Conservation (phyloP, 2,329 filamentous ascomycete species). For the Sphaerulina musiva region DNA sequence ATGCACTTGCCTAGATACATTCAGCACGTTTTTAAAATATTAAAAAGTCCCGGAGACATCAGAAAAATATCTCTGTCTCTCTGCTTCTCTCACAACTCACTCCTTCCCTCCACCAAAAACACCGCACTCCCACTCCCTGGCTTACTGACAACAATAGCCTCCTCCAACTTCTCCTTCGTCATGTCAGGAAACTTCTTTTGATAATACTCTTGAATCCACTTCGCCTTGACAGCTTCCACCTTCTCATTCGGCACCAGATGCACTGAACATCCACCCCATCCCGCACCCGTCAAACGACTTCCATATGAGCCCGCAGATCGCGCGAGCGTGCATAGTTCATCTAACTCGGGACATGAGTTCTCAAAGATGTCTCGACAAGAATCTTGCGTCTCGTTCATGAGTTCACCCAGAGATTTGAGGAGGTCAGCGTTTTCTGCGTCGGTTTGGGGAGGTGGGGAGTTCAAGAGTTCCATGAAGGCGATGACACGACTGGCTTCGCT, state of each 20-base stretch:
- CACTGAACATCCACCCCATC: constrained; percentile 94
- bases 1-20: too few relatives aligned
- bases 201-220: constrained; percentile 79
- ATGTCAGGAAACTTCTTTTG: constrained; percentile 61
- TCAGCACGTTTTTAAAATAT: too few relatives aligned
- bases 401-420: constrained; percentile 64
- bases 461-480: constrained; percentile 72
- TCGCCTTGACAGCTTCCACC: constrained; percentile 68
- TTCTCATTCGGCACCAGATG: constrained; percentile 82
- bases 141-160: constrained; percentile 81
- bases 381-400: constrained; percentile 84
- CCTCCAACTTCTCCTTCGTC: constrained; percentile 64
- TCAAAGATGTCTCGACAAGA: constrained; percentile 84
- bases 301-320: constrained; percentile 73
- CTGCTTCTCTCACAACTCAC: background rate
- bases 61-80: too few relatives aligned
- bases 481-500: constrained; percentile 80
- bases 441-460: constrained; percentile 34
- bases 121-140: constrained; percentile 63
- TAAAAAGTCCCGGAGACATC: too few relatives aligned
- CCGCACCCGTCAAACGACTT: constrained; percentile 80
- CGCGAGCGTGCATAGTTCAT: constrained; percentile 77
- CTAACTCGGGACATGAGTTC: constrained; percentile 88
- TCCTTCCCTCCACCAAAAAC: constrained; percentile 23
- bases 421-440: constrained; percentile 58